Evolutionary conservation across 805 yeast species (phyloP).

Genomic region (Metschnikowia sp.): DNA sequence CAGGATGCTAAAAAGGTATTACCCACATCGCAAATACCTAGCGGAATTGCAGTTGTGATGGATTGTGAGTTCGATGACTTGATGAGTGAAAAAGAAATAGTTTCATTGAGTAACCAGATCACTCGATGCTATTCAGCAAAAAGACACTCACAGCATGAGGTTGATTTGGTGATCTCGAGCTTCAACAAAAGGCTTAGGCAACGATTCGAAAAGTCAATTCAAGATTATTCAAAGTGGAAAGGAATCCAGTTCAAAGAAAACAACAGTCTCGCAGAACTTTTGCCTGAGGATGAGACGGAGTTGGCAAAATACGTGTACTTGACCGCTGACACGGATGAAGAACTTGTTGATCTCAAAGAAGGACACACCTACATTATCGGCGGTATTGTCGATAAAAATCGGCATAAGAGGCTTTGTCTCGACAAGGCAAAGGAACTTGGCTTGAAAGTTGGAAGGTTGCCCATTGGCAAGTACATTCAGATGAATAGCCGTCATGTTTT

Average conservation of each 20-base stretch:
- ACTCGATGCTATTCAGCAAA: conserved; percentile 80
- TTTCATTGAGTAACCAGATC: conserved; percentile 75
- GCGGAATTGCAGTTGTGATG: conserved; percentile 57
- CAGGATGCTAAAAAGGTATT: conserved; percentile 27
- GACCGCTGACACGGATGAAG: conserved; percentile 83
- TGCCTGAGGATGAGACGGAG: conserved; percentile 27
- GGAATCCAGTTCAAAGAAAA: conserved; percentile 49
- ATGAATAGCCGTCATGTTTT: conserved; percentile 83
- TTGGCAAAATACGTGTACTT: conserved; percentile 56
- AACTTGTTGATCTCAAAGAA: conserved; percentile 57
- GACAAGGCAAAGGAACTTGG: conserved; percentile 77
- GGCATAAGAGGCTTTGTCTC: conserved; percentile 76
- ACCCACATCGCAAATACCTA: conserved; percentile 43
- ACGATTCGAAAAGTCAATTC: conserved; percentile 63
- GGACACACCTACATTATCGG: conserved; percentile 84
- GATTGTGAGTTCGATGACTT: conserved; percentile 91
- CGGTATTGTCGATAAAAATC: conserved; percentile 93
- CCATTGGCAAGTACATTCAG: conserved; percentile 80
- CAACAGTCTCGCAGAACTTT: conserved; percentile 28
- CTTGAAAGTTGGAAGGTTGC: conserved; percentile 70
- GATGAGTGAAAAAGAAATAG: conserved; percentile 72
- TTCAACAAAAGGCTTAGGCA: conserved; percentile 62
- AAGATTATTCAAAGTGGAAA: conserved; percentile 65
- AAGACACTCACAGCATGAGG: conserved; percentile 53
- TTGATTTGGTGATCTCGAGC: conserved; percentile 59